Conservation (phyloP, 139 green algal genomes). For the Nannochloris sp. region DNA sequence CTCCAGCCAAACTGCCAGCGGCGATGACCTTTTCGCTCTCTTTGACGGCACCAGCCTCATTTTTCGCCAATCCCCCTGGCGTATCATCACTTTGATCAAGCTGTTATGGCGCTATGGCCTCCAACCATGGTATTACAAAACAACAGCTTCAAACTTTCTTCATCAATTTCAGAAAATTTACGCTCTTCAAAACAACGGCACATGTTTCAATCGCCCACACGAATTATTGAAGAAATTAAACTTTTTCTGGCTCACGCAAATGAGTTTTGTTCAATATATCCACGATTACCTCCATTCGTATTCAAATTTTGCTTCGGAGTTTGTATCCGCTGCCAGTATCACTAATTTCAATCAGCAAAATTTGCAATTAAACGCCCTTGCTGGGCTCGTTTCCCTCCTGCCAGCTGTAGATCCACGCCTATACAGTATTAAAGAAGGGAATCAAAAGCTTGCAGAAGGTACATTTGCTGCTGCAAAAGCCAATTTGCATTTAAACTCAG, state of each 20-base stretch:
- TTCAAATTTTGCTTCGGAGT: not conserved
- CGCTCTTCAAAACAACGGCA: slow-evolving; percentile 19
- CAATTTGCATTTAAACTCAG: not conserved
- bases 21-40: slow-evolving; percentile 2
- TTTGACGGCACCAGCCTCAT: slow-evolving; percentile 15
- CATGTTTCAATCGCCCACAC: slow-evolving; percentile 26
- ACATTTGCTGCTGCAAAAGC: slow-evolving; percentile 20
- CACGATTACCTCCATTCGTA: not conserved
- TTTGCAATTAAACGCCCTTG: slow-evolving; percentile 47
- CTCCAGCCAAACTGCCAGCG: not conserved
- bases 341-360: slow-evolving; percentile 64
- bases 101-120: slow-evolving; percentile 17
- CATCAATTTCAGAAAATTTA: slow-evolving; percentile 41
- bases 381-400: slow-evolving; percentile 56
- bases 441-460: slow-evolving; percentile 26
- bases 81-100: slow-evolving; percentile 12
- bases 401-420: slow-evolving; percentile 24
- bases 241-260: slow-evolving; percentile 51
- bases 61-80: slow-evolving; percentile 12
- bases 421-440: slow-evolving; percentile 43
- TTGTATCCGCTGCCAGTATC: not conserved
- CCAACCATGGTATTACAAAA: not conserved
- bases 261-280: not conserved
- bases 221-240: slow-evolving; percentile 31
- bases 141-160: not conserved